Base-by-base conservation (phyloP, 495 filamentous ascomycete species). In the Choiromyces venosus region DNA sequence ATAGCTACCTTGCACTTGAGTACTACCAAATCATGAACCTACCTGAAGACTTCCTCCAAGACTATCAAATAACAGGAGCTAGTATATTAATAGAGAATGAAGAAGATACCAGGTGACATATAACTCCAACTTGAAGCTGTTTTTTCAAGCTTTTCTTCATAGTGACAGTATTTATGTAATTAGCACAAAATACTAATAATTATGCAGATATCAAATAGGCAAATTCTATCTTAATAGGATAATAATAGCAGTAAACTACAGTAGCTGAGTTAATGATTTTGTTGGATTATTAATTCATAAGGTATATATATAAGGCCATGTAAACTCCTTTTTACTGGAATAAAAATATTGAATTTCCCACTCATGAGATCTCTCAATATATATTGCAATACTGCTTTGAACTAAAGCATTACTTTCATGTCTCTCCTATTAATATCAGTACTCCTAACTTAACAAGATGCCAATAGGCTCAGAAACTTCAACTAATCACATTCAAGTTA, bases 141-240 rank as follows among this genome's bases (percentile, higher is more conserved):
- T 69, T 69, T 69, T 69, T 69, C 40, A 52, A 69, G 16, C 37
- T 69, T n/a, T n/a, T n/a, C n/a, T n/a, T n/a, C n/a, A n/a, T n/a
- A n/a, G n/a, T n/a, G n/a, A n/a, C n/a, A n/a, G n/a, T n/a, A n/a
- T n/a, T n/a, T n/a, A n/a, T n/a, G n/a, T n/a, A n/a, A n/a, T n/a
- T n/a, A n/a, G n/a, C 14, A 10, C 12, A 40, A 16, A 71, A 71
- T 39, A 71, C 37, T 21, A 71, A 71, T 19, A 4, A n/a, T 10
- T 71, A 71, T 36, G n/a, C 69, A 3, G 69, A 6, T 33, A 36
- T 33, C 1, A 66, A 71, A 29, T 4, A 29, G 29, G 46, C 18
- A n/a, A 2, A 16, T 16, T 9, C 7, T n/a, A 12, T 18, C 40
- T 44, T 46, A 46, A 46, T 19, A 8, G 6, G 46, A 35, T 12